Conservation (phyloP, 805 yeast genomes). For the Candida dajiaensis region DNA sequence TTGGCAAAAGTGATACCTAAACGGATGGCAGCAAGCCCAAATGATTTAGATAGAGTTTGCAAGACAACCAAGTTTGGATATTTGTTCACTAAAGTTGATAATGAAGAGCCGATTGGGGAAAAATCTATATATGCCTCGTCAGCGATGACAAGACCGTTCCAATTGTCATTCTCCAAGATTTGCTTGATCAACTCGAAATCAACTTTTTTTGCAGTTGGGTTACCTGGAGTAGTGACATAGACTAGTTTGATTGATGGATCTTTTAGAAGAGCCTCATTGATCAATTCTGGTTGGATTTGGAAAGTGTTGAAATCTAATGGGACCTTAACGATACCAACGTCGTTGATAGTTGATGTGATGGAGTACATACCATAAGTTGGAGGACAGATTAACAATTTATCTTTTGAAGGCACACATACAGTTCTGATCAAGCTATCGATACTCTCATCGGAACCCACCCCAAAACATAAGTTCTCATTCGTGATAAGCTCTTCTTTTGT, state of each 20-base stretch:
- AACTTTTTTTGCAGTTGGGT: slow-evolving; percentile 79
- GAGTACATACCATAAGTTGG: slow-evolving; percentile 98
- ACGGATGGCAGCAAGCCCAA: slow-evolving; percentile 94
- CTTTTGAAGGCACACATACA: slow-evolving; percentile 74
- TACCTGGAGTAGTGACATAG: slow-evolving; percentile 93
- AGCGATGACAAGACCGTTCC: slow-evolving; percentile 77
- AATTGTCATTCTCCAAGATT: slow-evolving; percentile 39
- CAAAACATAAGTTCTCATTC: slow-evolving; percentile 76
- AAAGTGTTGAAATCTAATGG: slow-evolving; percentile 66
- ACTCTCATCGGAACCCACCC: slow-evolving; percentile 97
- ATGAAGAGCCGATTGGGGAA: slow-evolving; percentile 57
- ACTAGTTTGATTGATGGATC: slow-evolving; percentile 68
- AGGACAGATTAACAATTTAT: slow-evolving; percentile 80
- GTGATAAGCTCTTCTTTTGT: slow-evolving; percentile 30
- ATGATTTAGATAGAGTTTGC: slow-evolving; percentile 91
- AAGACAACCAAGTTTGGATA: slow-evolving; percentile 80
- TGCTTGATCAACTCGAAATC: slow-evolving; percentile 41
- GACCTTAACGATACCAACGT: slow-evolving; percentile 69
- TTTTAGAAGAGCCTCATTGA: slow-evolving; percentile 41
- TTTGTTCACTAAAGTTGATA: slow-evolving; percentile 72
- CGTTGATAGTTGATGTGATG: slow-evolving; percentile 86
- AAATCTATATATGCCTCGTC: slow-evolving; percentile 98
- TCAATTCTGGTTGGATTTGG: slow-evolving; percentile 52
- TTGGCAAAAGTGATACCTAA: slow-evolving; percentile 75
- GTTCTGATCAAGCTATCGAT: slow-evolving; percentile 86